Evolutionary conservation across 257 asterid genomes (phyloP), one percentile per base, ranked within the genome.

Genomic region (Capsicum chinense): DNA sequence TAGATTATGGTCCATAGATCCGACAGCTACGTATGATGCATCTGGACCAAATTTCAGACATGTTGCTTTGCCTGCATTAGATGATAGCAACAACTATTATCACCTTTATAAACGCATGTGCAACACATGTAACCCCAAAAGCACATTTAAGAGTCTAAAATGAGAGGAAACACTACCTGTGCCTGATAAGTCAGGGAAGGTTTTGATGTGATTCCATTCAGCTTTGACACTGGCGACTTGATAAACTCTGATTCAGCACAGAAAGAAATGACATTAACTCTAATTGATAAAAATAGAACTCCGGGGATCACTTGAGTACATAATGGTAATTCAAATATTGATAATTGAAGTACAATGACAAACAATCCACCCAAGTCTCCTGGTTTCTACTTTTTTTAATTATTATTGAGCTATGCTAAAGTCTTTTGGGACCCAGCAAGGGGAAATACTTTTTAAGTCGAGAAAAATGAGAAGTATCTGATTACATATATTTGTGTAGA

Each of bases 151-250:
- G 80, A 57, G 79, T 69, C 56, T 35, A 83, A 62, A 60, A 79
- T 52, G 16, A 33, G 82, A 57, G 85, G 79, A 64, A 84, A 83
- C 79, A 82, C 44, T 37, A 95, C 99, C 99, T 90, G 98, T 94
- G 86, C 99, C 99, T 59, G 99, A 96, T 90, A 96, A 90, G 91
- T 96, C 98, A 0, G 99, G 99, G 87, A 96, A 91, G 78, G 98
- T 96, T 87, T 94, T 96, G 89, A 96, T 85, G 90, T 88, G 86
- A 88, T 89, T 93, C 99, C 99, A 96, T 64, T 96, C 99, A 12
- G 97, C 88, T 86, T 96, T 96, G 19, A 96, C 98, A 44, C 84
- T 92, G 80, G 98, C 97, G 69, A 92, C 95, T 92, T 96, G 98
- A 85, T 91, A 91, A 17, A 94, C 93, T 85, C 99, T 95, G 98